Base-by-base conservation (phyloP, 106 monocot genomes). In the Posidonia australis region DNA sequence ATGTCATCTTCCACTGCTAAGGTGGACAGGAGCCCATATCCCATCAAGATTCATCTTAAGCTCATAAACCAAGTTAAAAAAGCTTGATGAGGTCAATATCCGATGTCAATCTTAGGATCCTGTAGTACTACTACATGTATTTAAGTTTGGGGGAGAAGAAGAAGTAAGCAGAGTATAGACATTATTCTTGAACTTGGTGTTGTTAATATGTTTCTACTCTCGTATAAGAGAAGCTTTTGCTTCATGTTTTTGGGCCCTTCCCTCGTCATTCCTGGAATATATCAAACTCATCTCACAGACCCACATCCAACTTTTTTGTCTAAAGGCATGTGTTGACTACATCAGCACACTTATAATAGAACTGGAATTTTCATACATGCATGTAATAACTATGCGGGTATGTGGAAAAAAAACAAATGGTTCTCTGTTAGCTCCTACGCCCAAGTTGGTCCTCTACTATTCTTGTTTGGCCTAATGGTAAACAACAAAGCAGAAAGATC, bases 181-280 rank as follows among this genome's bases (percentile, higher is more conserved):
- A 60, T 41, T 36, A 62, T 62, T 42, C 12, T 46, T 44, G 7
- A 64, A 48, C 64, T 23, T 48, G 46, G 28, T 53, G n/a, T 4
- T 51, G 45, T 16, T 66, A 45, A 51, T 49, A 36, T 9, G 31
- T 19, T 51, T 28, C 71, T 71, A 63, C 49, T 60, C 23, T 44
- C 69, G 26, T 29, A 59, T 17, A 58, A 29, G 69, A 13, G 58
- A 25, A 5, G 18, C 6, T 10, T 57, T 58, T 46, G 11, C 51
- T 29, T 46, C 69, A 46, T 69, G 46, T 25, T 59, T 58, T 58
- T n/a, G 62, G 69, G 72, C 47, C 63, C 60, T 73, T 63, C 21
- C 45, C 56, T 64, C 77, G 78, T 78, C 66, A 78, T 78, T 84
- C 64, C 70, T 65, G 75, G 74, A 78, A 81, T 73, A 68, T 83